These are phyloP conservation scores for Pistacia vera DNA, from an alignment of 345 rosid genomes.

Conservation along the genomic window DNA sequence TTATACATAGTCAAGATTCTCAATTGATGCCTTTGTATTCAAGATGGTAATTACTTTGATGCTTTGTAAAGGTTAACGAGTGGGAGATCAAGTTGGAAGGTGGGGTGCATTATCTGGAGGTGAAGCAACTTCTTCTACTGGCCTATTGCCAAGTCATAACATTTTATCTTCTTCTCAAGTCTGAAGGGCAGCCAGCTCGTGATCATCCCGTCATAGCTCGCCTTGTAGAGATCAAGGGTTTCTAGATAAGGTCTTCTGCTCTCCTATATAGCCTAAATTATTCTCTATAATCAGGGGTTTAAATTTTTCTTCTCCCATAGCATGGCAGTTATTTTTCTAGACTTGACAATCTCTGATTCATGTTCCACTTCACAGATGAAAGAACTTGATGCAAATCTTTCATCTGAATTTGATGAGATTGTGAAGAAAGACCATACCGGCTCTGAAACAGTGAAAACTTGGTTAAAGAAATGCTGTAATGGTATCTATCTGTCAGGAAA, in stretches of 20 bases:
- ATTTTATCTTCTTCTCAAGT: constrained; percentile 89
- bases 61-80: constrained; percentile 54
- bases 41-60: neutral
- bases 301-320: neutral
- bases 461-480: constrained; percentile 26
- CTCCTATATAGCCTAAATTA: neutral
- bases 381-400: constrained; percentile 69
- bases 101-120: constrained; percentile 72
- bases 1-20: neutral
- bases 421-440: constrained; percentile 31
- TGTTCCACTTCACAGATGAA: constrained; percentile 48
- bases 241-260: constrained; percentile 71
- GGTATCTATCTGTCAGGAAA: constrained; percentile 33
- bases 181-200: constrained; percentile 84
- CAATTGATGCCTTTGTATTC: constrained; percentile 2
- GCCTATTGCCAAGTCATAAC: constrained; percentile 88
- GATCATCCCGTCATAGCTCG: constrained; percentile 94
- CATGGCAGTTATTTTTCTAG: constrained; percentile 1
- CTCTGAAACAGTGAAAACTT: constrained; percentile 25
- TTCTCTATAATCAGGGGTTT: neutral
- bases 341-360: constrained; percentile 11
- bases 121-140: constrained; percentile 75
- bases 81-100: constrained; percentile 39
- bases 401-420: constrained; percentile 61
- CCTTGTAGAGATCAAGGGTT: constrained; percentile 75